Conservation (phyloP, 2,329 filamentous ascomycete species). For the Xylaria sp. region DNA sequence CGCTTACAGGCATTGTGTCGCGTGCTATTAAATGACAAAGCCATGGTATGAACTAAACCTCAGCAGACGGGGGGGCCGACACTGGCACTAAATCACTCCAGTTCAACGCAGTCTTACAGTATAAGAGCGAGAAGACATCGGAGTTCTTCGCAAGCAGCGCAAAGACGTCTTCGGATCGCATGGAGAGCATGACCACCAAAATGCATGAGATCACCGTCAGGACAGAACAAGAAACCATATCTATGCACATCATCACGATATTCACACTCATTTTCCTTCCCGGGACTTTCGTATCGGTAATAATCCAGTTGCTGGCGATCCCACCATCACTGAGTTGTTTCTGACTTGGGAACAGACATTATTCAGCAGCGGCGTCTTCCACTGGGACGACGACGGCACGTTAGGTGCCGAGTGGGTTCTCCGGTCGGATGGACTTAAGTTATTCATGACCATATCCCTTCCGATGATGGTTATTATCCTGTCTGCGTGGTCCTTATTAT, state of each 20-base stretch:
- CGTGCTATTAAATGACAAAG: conserved; percentile 20
- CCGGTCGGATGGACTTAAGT: conserved; percentile 6
- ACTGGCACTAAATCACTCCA: conserved; percentile 7
- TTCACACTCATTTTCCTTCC: conserved; percentile 37
- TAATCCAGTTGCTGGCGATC: conserved; percentile 7
- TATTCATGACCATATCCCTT: conserved; percentile 21
- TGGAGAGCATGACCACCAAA: conserved; percentile 40
- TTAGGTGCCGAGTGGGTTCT: conserved; percentile 17
- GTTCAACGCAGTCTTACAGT: conserved; percentile 31
- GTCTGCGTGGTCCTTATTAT: conserved; percentile 12
- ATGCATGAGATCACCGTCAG: conserved; percentile 56
- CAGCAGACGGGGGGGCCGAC: background rate
- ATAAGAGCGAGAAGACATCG: conserved; percentile 24
- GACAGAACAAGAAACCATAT: conserved; percentile 46
- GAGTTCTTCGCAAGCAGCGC: conserved; percentile 29
- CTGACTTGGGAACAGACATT: conserved; percentile 31
- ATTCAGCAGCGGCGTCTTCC: conserved; percentile 31
- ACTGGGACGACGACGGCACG: conserved; percentile 17
- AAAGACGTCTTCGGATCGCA: conserved; percentile 17
- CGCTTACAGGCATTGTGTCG: conserved; percentile 18
- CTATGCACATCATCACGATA: conserved; percentile 38
- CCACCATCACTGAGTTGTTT: conserved; percentile 1
- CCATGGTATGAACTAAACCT: conserved; percentile 13
- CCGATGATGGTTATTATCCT: conserved; percentile 21
- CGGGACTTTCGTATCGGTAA: conserved; percentile 37